Conservation (phyloP, 805 yeast species). For the Cyberlindnera maritima region DNA sequence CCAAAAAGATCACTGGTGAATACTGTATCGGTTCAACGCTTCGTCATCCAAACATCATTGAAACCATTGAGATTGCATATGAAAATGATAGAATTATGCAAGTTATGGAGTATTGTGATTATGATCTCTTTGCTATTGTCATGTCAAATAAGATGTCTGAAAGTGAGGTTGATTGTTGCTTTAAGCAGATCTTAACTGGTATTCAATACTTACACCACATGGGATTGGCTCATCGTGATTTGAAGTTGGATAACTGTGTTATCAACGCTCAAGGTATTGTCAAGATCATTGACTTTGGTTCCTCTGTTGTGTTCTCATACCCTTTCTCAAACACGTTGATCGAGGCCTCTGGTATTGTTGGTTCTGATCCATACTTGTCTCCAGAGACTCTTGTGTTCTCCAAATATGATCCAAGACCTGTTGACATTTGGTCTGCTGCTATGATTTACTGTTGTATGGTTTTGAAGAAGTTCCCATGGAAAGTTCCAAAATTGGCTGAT, state of each 20-base stretch:
- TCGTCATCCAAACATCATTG: slow-evolving; percentile 86
- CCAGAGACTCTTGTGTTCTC: slow-evolving; percentile 86
- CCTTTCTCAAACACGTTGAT: slow-evolving; percentile 73
- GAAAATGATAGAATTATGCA: slow-evolving; percentile 85
- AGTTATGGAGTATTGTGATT: slow-evolving; percentile 94
- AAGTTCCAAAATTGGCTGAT: slow-evolving; percentile 80
- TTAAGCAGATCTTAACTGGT: slow-evolving; percentile 81
- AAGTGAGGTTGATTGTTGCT: slow-evolving; percentile 83
- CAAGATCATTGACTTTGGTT: slow-evolving; percentile 88
- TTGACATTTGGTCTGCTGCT: slow-evolving; percentile 91
- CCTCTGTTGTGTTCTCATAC: slow-evolving; percentile 87
- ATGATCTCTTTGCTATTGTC: slow-evolving; percentile 88
- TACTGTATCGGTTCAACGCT: slow-evolving; percentile 91
- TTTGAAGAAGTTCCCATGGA: slow-evolving; percentile 91
- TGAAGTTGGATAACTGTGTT: slow-evolving; percentile 91
- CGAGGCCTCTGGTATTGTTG: slow-evolving; percentile 82
- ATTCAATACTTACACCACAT: slow-evolving; percentile 75
- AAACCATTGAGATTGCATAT: slow-evolving; percentile 87
- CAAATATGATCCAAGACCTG: slow-evolving; percentile 88
- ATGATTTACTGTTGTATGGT: slow-evolving; percentile 92
- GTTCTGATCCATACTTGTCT: slow-evolving; percentile 86
- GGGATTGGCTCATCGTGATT: slow-evolving; percentile 89
- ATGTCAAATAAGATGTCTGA: slow-evolving; percentile 87
- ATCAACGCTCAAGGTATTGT: slow-evolving; percentile 79
- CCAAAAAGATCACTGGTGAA: slow-evolving; percentile 90